Base-by-base conservation (phyloP, 2,329 filamentous ascomycete genomes). In the Diaporthe citri region DNA sequence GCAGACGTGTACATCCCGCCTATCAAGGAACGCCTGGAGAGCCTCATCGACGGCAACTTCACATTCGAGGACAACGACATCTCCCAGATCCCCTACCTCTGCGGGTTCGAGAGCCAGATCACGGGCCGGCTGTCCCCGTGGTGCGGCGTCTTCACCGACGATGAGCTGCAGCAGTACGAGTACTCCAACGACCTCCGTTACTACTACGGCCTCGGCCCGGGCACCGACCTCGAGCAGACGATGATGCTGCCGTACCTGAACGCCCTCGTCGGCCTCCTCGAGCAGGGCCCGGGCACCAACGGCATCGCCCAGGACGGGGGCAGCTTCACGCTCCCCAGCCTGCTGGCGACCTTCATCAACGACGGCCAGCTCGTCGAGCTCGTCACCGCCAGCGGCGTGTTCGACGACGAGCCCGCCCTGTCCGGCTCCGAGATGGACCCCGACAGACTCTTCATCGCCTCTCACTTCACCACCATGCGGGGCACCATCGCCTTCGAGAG, bases 131-230 rank as follows among this genome's bases (percentile, higher is more conserved):
- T 90, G 5, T 93, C 90, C 6, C 90, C 91, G 0, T 93, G 90
- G 85, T 94, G 92, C 80, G 84, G 85, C 69, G 85, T 92, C 22
- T 91, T 93, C 78, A 91, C 88, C 4, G 85, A 92, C 46, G 84
- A 90, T 3, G 92, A 94, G 80, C 86, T 93, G 72, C 84, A 88
- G 41, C 83, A 89, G 77, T 94, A 93, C 77, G 91, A 93, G 78
- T 94, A 94, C 80, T 86, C 87, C 2, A 91, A 94, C 77, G 92
- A 94, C 79, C 82, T 94, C 52, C 88, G 91, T 41, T 94, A 94
- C 82, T 93, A 90, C 83, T 93, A 93, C 78, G 90, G 90, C 15
- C 85, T 88, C 1, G 91, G 92, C 0, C 89, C 90, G 0, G 91
- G 89, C 1, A 86, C 87, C 2, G 83, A 86, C 46, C 84, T 91